Base-by-base conservation (phyloP, 208 protist species). In the Wallacemonas sp. region DNA sequence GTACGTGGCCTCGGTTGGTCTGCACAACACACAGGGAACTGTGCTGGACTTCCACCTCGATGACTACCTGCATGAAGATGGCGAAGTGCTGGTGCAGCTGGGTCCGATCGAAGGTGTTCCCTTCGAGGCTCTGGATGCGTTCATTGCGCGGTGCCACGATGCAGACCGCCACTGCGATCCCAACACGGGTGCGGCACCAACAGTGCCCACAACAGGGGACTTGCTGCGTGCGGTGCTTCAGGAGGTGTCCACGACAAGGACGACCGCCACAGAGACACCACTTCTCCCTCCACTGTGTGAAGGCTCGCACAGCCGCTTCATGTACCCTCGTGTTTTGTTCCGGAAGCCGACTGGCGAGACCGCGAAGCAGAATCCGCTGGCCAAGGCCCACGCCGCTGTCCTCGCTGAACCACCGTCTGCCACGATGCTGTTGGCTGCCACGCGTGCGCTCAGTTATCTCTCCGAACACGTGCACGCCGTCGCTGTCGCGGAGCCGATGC, bases 41-140 rank as follows among this genome's bases (percentile, higher is more conserved):
- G 32, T 58, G 3, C 61, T 88, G 29, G 73, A 85, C 41, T 75
- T 79, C 26, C 30, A 66, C n/a, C 87, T 77, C 61, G 76, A 83
- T 19, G 85, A 95, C 58, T 78, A 79, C 17, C 54, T 93, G 61
- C 82, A 85, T 24, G 78, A 90, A 33, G 82, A 95, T 29, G 90
- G 90, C 21, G 90, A 93, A 58, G 55, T 95, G 44, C 61, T 92
- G 29, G 74, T 83, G 55, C 86, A 93, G 61, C 69, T 95, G 44
- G 73, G 67, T 14, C 85, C 85, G 14, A 61, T 92, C n/a, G 87
- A 93, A 52, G 90, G 86, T 19, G 80, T 88, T 34, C 67, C 78
- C 0, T 95, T 95, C 61, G 65, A 74, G 8, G 82, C 88, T 33
- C 54, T 95, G 39, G 90, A 93, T 27, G 68, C 46, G 27, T 76